Evolutionary conservation across 2,329 filamentous ascomycete genomes (phyloP), one percentile per base, ranked within the genome.

Genomic region (Cercospora canescens): DNA sequence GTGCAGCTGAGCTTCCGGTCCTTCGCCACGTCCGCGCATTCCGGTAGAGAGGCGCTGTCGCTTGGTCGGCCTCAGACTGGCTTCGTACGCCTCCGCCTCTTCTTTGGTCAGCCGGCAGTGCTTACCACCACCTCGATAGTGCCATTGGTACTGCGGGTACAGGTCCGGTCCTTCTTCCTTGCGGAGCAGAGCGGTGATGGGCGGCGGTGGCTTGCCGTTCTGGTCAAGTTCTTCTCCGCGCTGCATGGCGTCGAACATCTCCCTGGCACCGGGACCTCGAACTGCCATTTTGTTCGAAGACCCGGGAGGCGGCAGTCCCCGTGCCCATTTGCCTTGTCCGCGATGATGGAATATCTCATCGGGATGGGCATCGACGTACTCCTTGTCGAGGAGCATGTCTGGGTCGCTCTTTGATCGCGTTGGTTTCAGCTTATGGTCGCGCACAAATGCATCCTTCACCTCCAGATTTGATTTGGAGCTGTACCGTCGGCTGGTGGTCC

Each of bases 61-160:
- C 34, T 69, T 62, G 41, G 21, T n/a, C 32, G 65, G 65, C 41
- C 63, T 45, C 14, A 58, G 12, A 16, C 59, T 26, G 58, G 54
- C 65, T 41, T 60, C 39, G 34, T 63, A 58, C 55, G 60, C 28
- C 56, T 65, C 62, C 66, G 68, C 34, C 52, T 74, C 67, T 35
- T 70, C 63, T 64, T 77, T 77, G 4, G 71, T 68, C 37, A 71
- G 60, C 30, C 72, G 63, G 48, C 71, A 69, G 73, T 75, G 76
- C 58, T 76, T 77, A 12, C 75, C 75, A 30, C 75, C 75, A 8
- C 75, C 75, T 32, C 75, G 71, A 48, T 77, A 77, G 45, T 71
- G 52, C 75, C 75, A 77, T 4, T 65, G 63, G 21, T 75, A 64
- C 11, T 71, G 54, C 5, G 75, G 75, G 62, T 69, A 77, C 39